Conservation (phyloP, 768 basidiomycete species). For the Suillus subaureus region DNA sequence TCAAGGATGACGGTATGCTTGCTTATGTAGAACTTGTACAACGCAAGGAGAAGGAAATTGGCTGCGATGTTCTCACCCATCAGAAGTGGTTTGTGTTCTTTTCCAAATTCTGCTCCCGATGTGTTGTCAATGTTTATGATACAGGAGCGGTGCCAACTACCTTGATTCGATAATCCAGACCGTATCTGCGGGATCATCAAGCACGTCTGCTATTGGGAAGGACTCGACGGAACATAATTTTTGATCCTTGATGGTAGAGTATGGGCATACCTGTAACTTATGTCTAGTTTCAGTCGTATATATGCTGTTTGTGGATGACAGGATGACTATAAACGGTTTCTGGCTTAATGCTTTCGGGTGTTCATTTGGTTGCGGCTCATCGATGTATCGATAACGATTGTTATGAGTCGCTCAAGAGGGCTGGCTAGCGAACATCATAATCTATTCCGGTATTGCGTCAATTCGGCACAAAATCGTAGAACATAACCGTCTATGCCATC, state of each 20-base stretch:
- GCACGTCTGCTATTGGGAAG: constrained; percentile 79
- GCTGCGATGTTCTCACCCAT: constrained; percentile 89
- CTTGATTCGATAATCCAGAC: constrained; percentile 84
- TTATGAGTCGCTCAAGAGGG: not conserved
- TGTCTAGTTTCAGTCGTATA: not conserved
- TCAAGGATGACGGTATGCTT: constrained; percentile 88
- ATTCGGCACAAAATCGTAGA: not conserved
- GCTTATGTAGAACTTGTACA: constrained; percentile 91
- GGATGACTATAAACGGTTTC: not conserved
- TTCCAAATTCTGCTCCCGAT: not conserved
- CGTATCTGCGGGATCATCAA: constrained; percentile 86
- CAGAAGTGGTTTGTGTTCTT: constrained; percentile 76
- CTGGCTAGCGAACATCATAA: no score
- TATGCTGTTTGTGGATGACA: not conserved
- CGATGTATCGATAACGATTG: not conserved
- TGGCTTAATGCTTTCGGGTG: not conserved
- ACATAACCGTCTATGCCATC: not conserved
- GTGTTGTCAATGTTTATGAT: not conserved
- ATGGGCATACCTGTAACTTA: not conserved
- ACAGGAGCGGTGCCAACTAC: constrained; percentile 89
- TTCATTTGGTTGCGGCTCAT: not conserved
- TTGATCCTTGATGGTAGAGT: constrained; percentile 33
- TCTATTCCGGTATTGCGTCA: not conserved
- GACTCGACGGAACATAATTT: constrained; percentile 92
- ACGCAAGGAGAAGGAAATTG: constrained; percentile 84